Evolutionary conservation across 179 eudicot species (phyloP), one percentile per base, ranked within the genome.

Genomic region (Monotropa hypopitys): DNA sequence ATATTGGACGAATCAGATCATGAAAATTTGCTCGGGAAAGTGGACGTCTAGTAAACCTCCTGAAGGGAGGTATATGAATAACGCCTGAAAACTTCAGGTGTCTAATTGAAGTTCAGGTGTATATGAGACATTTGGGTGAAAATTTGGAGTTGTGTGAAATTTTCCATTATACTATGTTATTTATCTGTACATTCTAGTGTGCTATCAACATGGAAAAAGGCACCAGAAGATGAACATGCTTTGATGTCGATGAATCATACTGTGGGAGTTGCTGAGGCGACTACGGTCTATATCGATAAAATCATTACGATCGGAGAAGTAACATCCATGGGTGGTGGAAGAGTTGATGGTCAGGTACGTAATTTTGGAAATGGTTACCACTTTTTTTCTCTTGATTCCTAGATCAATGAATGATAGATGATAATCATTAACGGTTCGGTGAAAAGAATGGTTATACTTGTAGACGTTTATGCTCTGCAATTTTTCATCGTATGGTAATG

Each of bases 251-350:
- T 63, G 35, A 81, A 78, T 73, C 83, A 84, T 45, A 80, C 76
- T 43, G 54, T 75, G n/a, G 83, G 62, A 42, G 74, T 80, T 78
- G 56, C 86, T 8, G 77, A 79, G 77, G 86, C 81, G 78, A 84
- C 88, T 61, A 84, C 90, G 23, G 85, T 88, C 16, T 86, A 84
- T 77, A 76, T 84, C 18, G 88, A 87, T 72, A 87, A 85, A 74
- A 82, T 84, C 69, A 78, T 84, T 33, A 82, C 83, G 23, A 50
- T 85, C 76, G 78, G 50, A 46, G 84, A 85, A 80, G 85, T 85
- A 56, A 82, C 87, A 28, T 76, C 83, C 7, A 80, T 80, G 46
- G 81, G 75, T 71, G 70, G 62, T 62, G 84, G 20, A 76, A 76
- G 68, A 76, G 81, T 74, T 67, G n/a, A 21, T 1, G 76, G 12